phyloP scores from a whole-genome alignment of 192 early-diverging fungal genomes.

The Backusella westeae region DNA sequence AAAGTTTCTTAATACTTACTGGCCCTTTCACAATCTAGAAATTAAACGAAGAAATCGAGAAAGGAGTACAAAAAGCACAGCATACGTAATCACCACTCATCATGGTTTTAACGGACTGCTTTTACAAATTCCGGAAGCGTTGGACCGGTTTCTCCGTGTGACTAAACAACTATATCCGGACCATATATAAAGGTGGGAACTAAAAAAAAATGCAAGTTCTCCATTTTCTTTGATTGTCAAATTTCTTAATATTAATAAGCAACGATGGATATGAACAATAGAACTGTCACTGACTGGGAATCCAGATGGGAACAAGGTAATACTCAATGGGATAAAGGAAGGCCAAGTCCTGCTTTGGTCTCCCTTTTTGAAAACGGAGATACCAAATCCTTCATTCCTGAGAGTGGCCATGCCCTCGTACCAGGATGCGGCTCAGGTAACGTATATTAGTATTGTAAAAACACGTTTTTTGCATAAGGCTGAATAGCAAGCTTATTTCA shows the following conservation, averaged over 20 bases:
- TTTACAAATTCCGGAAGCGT: background rate
- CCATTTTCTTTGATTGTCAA: background rate
- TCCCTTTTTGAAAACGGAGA: constrained; percentile 48
- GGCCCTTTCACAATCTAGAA: background rate
- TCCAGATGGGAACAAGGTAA: constrained; percentile 37
- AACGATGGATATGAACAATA: background rate
- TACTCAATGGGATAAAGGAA: constrained; percentile 51
- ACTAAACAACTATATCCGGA: background rate
- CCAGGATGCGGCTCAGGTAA: constrained; percentile 59
- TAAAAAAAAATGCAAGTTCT: background rate
- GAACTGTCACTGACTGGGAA: constrained; percentile 36
- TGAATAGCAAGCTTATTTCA: background rate
- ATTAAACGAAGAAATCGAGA: background rate
- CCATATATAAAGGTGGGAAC: background rate
- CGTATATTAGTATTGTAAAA: background rate
- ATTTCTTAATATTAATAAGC: background rate
- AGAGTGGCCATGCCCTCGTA: constrained; percentile 51
- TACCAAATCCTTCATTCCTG: constrained; percentile 32
- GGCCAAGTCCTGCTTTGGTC: constrained; percentile 44
- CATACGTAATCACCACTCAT: background rate
- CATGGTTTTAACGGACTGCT: background rate
- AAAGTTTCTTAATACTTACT: background rate
- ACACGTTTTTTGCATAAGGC: background rate
- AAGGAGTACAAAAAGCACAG: background rate
- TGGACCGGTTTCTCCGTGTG: background rate